These are phyloP conservation scores for Coprinopsis cinerea DNA, from an alignment of 768 basidiomycete species.

Conservation along the genomic window DNA sequence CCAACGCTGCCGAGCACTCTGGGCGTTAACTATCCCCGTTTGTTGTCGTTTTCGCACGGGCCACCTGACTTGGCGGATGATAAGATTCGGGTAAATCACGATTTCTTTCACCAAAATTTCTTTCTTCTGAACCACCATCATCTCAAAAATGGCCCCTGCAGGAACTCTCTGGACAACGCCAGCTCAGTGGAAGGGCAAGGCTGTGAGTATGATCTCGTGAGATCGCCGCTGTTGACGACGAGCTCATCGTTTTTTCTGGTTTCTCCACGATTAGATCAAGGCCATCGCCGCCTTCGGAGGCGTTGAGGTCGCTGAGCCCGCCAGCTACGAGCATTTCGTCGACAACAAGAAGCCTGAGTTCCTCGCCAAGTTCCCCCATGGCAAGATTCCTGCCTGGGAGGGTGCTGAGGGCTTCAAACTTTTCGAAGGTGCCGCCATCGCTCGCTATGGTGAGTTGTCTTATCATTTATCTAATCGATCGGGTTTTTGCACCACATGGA, in stretches of 20 bases:
- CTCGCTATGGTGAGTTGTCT: constrained; percentile 75
- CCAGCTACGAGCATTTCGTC: constrained; percentile 51
- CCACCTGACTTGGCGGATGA: neutral
- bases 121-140: too few species aligned
- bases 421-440: constrained; percentile 75
- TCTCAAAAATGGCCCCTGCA: constrained; percentile 14
- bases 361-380: constrained; percentile 67
- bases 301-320: constrained; percentile 48
- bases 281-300: constrained; percentile 59
- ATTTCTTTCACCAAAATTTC: neutral
- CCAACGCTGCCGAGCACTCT: neutral
- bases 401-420: constrained; percentile 70
- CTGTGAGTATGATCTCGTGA: constrained; percentile 9
- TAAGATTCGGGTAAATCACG: neutral
- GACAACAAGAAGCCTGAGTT: constrained; percentile 71
- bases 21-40: neutral
- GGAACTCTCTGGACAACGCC: constrained; percentile 13
- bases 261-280: constrained; percentile 33
- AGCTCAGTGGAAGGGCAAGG: constrained; percentile 15
- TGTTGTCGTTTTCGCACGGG: neutral
- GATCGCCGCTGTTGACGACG: constrained; percentile 5
- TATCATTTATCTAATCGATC: constrained; percentile 31
- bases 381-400: constrained; percentile 85
- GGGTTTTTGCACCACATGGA: too few species aligned
- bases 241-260: constrained; percentile 36